Conservation (phyloP, 1,284 basidiomycete species). For the Moesziomyces sp. region DNA sequence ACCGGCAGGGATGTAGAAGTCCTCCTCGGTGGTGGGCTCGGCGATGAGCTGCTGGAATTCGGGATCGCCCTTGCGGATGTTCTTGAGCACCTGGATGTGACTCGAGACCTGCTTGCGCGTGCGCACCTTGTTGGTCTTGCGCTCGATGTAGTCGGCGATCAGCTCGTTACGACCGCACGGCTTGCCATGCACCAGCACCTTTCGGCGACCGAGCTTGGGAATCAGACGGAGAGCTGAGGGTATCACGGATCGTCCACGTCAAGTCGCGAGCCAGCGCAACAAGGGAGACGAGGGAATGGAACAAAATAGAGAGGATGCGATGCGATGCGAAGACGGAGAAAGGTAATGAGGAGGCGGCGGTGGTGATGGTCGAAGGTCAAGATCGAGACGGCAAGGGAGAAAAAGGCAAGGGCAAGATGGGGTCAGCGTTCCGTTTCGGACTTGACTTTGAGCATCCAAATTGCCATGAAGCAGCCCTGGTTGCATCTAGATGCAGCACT, state of each 20-base stretch:
- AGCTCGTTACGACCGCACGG: slow-evolving; percentile 72
- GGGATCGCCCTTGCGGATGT: slow-evolving; percentile 67
- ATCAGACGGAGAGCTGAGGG: slow-evolving; percentile 68
- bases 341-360: no score
- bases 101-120: slow-evolving; percentile 68
- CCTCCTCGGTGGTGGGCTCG: slow-evolving; percentile 64
- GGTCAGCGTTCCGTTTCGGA: not conserved
- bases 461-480: not conserved
- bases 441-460: not conserved
- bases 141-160: slow-evolving; percentile 71
- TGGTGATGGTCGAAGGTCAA: not conserved
- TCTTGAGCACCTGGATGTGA: slow-evolving; percentile 68
- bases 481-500: not conserved
- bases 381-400: not conserved
- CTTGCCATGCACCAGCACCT: slow-evolving; percentile 71
- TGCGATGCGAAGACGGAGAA: not conserved
- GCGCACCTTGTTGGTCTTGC: slow-evolving; percentile 68
- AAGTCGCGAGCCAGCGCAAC: slow-evolving; percentile 24
- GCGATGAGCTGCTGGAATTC: slow-evolving; percentile 67
- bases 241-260: not conserved
- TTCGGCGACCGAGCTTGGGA: slow-evolving; percentile 70
- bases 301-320: not conserved
- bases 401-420: not conserved
- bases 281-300: not conserved
- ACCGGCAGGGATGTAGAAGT: slow-evolving; percentile 67